Base-by-base conservation (phyloP, 305 asterid genomes). In the Nicotiana rustica region DNA sequence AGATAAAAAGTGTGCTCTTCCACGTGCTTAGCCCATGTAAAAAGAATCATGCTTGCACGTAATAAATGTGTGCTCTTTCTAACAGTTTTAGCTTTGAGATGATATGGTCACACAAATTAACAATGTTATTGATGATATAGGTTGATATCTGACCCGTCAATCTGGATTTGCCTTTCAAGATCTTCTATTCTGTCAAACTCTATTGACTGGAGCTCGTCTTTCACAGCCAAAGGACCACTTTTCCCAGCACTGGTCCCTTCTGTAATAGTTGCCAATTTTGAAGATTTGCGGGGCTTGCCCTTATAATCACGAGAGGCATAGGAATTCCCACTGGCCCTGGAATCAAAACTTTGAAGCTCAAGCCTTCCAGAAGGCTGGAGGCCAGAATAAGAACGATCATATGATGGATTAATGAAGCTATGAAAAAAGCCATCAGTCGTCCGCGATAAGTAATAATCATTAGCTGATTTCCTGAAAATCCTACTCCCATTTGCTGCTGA, bases 261-360 rank as follows among this genome's bases (percentile, higher is more conserved):
- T 25, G 70, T 79, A 73, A 83, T 83, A 29, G 80, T 56, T 29
- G 86, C 57, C 76, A 85, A 84, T 33, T 75, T 38, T 38, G 80
- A 83, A 82, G 71, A 81, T 67, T 68, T 67, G 52, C 65, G 77
- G 29, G 85, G 81, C 78, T 83, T 87, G 15, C 56, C 41, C 67
- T 12, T 69, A 59, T 57, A 81, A 25, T 71, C 86, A n/a, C 83
- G 86, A 38, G 84, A 71, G 31, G 81, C 59, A 55, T 83, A 79
- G 25, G 89, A 82, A 19, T 84, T 81, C 13, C 84, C 88, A 10
- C 52, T 21, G 17, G 79, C 90, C 83, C 85, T 56, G 31, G 88
- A 89, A 18, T 86, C 92, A 67, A 85, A 89, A 60, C 95, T 92
- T 87, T 90, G 94, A 15, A 92, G 89, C 89, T 91, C 96, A 47